Percentiles rank a stretch among this genome's conserved stretches.
phyloP scores from a whole-genome alignment of 139 green algal genomes.

The Tetraselmis chui region DNA sequence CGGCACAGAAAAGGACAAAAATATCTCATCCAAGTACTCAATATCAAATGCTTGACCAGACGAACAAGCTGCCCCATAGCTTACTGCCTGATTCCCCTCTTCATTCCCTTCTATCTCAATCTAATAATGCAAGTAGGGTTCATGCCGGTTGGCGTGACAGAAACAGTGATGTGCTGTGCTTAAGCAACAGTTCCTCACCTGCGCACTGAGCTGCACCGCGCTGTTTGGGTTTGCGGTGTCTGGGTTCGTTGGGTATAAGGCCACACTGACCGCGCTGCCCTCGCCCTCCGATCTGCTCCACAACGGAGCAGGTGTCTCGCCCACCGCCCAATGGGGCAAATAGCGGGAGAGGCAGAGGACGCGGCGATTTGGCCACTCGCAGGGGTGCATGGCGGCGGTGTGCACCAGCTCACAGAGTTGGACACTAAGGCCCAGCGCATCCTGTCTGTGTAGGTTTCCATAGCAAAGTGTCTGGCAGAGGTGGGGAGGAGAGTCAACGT shows the following conservation, averaged over 20 bases:
- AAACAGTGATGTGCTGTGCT: not conserved
- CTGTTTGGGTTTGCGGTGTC: constrained; percentile 44
- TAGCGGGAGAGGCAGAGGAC: not conserved
- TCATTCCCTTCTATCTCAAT: not conserved
- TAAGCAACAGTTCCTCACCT: constrained; percentile 17
- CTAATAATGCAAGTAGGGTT: not conserved
- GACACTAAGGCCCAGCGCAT: not conserved
- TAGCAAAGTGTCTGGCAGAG: constrained; percentile 27
- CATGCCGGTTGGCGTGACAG: not conserved
- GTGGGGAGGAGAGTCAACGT: too few relatives aligned
- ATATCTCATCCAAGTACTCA: too few relatives aligned
- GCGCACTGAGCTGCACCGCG: constrained; percentile 30
- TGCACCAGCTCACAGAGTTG: not conserved
- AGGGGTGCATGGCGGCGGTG: not conserved
- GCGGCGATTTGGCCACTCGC: not conserved
- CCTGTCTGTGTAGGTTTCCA: constrained; percentile 20
- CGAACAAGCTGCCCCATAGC: too few relatives aligned
- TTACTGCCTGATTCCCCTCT: not conserved
- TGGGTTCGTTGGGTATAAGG: constrained; percentile 32
- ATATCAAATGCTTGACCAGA: not conserved
- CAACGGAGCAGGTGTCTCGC: not conserved
- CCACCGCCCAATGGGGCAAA: not conserved
- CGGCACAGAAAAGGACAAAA: too few relatives aligned
- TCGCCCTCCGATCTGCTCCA: not conserved
- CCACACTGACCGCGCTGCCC: not conserved